phyloP scores from a whole-genome alignment of 2,329 filamentous ascomycete genomes.

The Ceratocystis variospora region DNA sequence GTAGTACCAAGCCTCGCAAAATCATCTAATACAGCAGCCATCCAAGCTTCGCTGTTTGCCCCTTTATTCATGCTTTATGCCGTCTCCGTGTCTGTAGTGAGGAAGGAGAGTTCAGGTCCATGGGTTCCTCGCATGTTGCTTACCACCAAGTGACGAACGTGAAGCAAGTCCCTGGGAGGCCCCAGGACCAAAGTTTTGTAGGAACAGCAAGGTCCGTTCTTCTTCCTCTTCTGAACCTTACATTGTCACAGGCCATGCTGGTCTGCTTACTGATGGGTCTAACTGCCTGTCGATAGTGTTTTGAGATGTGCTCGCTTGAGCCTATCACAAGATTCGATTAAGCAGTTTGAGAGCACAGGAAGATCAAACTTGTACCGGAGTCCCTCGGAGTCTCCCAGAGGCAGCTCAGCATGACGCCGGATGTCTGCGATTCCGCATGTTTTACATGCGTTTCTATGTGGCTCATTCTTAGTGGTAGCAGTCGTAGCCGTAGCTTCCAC shows the following conservation, averaged over 20 bases:
- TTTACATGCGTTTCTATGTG: slow-evolving; percentile 9
- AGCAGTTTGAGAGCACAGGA: not conserved
- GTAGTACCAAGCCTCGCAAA: not conserved
- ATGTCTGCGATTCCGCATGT: not conserved
- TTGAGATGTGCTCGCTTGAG: not conserved
- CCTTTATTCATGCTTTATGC: slow-evolving; percentile 1
- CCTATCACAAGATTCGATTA: not conserved
- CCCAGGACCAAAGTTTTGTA: not conserved
- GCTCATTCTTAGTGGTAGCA: not conserved
- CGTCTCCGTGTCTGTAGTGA: not conserved
- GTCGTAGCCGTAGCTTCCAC: not conserved
- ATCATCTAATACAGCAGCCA: slow-evolving; percentile 4
- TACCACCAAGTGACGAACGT: not conserved
- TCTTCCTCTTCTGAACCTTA: not conserved
- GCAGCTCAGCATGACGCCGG: not conserved
- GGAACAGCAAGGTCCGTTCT: not conserved
- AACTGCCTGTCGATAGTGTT: not conserved
- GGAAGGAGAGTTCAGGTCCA: not conserved
- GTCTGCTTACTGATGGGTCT: not conserved
- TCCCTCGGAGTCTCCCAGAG: not conserved
- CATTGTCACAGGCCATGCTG: not conserved
- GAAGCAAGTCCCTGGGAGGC: slow-evolving; percentile 1
- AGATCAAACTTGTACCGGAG: slow-evolving; percentile 3
- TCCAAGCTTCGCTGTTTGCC: not conserved
- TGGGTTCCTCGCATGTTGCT: not conserved